Percentiles rank a stretch among this genome's conserved stretches.
These are phyloP conservation scores for Colletotrichum sp. DNA, from an alignment of 2,329 filamentous ascomycete genomes.

Conservation along the genomic window DNA sequence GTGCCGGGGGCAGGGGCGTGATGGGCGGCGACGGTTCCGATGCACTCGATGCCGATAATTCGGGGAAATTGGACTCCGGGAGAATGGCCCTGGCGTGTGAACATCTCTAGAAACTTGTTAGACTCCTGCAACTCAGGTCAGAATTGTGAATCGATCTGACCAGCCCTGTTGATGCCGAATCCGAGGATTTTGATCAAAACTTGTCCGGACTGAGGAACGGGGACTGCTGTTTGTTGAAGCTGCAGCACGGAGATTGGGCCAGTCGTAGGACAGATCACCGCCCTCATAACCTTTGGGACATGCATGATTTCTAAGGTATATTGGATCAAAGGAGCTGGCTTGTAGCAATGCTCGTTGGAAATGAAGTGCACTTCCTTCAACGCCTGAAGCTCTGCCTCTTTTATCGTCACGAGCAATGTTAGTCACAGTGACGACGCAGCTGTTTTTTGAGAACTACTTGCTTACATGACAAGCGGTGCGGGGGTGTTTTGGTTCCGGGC, in stretches of 20 bases:
- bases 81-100: background rate
- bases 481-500: background rate
- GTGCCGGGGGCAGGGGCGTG: background rate
- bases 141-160: accelerated
- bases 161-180: background rate
- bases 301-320: background rate
- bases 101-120: background rate
- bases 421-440: background rate
- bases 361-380: background rate
- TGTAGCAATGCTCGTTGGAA: background rate
- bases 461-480: background rate
- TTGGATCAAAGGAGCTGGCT: background rate
- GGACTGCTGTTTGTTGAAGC: background rate
- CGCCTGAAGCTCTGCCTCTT: accelerated
- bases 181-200: background rate
- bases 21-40: background rate
- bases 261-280: background rate
- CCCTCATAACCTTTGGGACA: background rate
- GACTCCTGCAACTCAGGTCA: background rate
- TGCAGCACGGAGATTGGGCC: background rate
- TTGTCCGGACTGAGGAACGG: background rate
- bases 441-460: background rate
- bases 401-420: background rate
- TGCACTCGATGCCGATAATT: background rate
- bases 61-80: background rate